Conservation (phyloP, 2,329 filamentous ascomycete species). For the Beauveria sp. region DNA sequence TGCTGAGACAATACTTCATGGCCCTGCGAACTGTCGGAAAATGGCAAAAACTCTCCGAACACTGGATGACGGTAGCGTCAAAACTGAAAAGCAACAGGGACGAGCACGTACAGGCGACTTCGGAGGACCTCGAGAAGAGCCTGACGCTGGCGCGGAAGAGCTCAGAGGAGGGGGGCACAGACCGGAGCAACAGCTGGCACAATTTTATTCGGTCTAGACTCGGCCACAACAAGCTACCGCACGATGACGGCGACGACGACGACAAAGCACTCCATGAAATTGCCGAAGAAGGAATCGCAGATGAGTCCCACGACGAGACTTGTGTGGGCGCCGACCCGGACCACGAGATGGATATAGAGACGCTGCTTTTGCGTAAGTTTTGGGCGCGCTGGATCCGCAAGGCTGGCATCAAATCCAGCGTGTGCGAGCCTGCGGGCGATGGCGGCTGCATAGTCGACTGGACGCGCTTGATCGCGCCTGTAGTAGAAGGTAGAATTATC, state of each 20-base stretch:
- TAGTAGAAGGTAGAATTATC: constrained; percentile 67
- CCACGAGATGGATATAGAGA: constrained; percentile 42
- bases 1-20: constrained; percentile 88
- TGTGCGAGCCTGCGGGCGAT: constrained; percentile 46
- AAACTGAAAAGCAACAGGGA: constrained; percentile 46
- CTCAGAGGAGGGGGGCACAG: constrained; percentile 9
- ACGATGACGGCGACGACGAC: constrained; percentile 27
- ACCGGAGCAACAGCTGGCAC: constrained; percentile 26
- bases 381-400: constrained; percentile 66
- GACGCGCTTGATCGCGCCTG: constrained; percentile 73
- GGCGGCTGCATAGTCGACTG: constrained; percentile 60
- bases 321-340: constrained; percentile 29
- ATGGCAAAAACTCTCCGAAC: constrained; percentile 66
- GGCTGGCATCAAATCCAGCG: constrained; percentile 50
- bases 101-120: constrained; percentile 19
- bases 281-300: constrained; percentile 12
- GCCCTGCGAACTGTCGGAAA: constrained; percentile 71
- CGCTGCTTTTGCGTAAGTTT: constrained; percentile 60
- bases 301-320: constrained; percentile 19
- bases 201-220: constrained; percentile 29
- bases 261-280: constrained; percentile 36
- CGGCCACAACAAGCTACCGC: constrained; percentile 25
- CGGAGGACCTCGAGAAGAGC: constrained; percentile 20
- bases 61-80: constrained; percentile 61
- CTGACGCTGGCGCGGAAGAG: constrained; percentile 13